phyloP scores from a whole-genome alignment of 129 eudicot genomes.

The Flaveria sonorensis region DNA sequence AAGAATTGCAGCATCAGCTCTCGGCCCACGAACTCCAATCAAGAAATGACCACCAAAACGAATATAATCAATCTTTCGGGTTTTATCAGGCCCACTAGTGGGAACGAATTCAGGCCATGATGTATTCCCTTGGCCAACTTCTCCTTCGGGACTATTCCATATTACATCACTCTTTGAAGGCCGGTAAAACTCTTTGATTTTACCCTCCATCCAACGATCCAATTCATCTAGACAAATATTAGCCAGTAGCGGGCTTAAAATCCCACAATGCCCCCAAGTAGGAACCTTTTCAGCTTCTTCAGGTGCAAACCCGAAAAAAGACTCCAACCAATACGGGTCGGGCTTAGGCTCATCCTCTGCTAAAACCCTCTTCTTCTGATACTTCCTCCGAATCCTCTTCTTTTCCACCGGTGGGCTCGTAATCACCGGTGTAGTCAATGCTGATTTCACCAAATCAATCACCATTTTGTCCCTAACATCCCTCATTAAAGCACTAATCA shows the following conservation, averaged over 20 bases:
- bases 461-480: constrained; percentile 86
- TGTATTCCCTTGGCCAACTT: constrained; percentile 76
- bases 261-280: constrained; percentile 89
- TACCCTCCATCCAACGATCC: constrained; percentile 82
- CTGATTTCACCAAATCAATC: constrained; percentile 80
- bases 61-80: constrained; percentile 80
- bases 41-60: constrained; percentile 90
- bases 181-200: constrained; percentile 60
- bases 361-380: constrained; percentile 75
- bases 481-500: constrained; percentile 66
- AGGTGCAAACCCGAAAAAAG: constrained; percentile 93
- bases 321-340: constrained; percentile 93
- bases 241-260: constrained; percentile 75
- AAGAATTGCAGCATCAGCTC: constrained; percentile 79
- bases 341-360: constrained; percentile 95
- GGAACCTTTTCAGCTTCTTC: constrained; percentile 96
- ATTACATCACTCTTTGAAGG: constrained; percentile 81
- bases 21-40: constrained; percentile 91
- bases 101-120: constrained; percentile 99
- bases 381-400: constrained; percentile 59
- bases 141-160: constrained; percentile 77
- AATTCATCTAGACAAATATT: constrained; percentile 83
- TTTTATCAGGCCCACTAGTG: constrained; percentile 81
- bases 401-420: constrained; percentile 46
- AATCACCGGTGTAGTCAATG: constrained; percentile 57